Conservation (phyloP, 1,284 basidiomycete species). For the Apiotrichum sp. region DNA sequence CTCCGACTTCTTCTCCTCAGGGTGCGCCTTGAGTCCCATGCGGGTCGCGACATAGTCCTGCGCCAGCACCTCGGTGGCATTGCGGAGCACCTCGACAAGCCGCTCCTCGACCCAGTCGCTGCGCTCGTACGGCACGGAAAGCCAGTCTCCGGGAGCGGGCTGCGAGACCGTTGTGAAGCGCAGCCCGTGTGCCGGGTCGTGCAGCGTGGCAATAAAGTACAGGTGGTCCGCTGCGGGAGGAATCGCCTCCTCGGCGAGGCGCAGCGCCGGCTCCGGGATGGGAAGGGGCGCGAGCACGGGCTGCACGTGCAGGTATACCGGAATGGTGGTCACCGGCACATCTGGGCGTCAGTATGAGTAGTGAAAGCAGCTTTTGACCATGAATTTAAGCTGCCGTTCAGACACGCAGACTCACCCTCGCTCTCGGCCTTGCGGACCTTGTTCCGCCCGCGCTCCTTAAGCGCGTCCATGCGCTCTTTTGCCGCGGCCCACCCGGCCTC, state of each 20-base stretch:
- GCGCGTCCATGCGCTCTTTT: conserved; percentile 47
- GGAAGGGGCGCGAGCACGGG: conserved; percentile 65
- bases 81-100: conserved; percentile 72
- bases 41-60: conserved; percentile 58
- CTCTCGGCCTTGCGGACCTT: conserved; percentile 20
- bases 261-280: conserved; percentile 40
- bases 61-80: conserved; percentile 76
- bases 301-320: conserved; percentile 90
- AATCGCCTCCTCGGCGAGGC: conserved; percentile 13
- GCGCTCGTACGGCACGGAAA: conserved; percentile 73
- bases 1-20: not conserved
- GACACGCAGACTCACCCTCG: not conserved
- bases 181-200: conserved; percentile 73
- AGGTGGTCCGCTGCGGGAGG: conserved; percentile 54
- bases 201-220: conserved; percentile 76
- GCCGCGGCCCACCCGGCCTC: conserved; percentile 74
- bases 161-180: conserved; percentile 72
- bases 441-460: conserved; percentile 32
- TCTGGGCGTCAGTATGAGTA: conserved; percentile 10
- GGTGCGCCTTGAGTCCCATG: conserved; percentile 43
- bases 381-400: not conserved
- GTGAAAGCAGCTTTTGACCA: not conserved
- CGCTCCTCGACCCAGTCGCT: conserved; percentile 94
- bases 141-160: conserved; percentile 69
- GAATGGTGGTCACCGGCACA: conserved; percentile 75